phyloP scores from a whole-genome alignment of 176 grass and related monocot genomes.

The Saccharum spontaneum region DNA sequence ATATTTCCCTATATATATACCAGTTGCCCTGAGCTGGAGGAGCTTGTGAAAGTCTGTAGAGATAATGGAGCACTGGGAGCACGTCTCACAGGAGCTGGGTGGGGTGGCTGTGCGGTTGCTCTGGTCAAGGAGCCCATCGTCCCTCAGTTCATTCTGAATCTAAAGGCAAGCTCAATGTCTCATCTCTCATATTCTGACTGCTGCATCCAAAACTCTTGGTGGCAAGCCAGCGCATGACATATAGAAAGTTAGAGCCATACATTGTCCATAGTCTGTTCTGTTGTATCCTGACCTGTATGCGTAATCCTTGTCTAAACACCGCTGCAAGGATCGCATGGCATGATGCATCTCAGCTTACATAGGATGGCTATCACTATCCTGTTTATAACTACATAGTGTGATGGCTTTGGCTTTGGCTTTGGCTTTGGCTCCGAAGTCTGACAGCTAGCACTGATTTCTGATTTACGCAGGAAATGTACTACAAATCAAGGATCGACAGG shows the following conservation, averaged over 20 bases:
- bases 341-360: neutral
- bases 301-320: neutral
- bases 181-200: neutral
- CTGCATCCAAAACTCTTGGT: neutral
- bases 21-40: constrained; percentile 94
- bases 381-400: neutral
- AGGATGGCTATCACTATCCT: neutral
- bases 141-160: constrained; percentile 86
- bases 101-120: constrained; percentile 91
- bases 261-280: neutral
- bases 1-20: neutral
- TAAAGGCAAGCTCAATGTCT: constrained; percentile 59
- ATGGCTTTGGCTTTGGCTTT: neutral
- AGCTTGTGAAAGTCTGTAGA: constrained; percentile 85
- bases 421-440: neutral
- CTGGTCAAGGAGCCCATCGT: constrained; percentile 86
- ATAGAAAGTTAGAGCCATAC: neutral
- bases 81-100: constrained; percentile 89
- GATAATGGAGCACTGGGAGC: constrained; percentile 86
- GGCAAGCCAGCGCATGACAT: neutral
- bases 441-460: neutral
- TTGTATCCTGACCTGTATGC: neutral
- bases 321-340: neutral
- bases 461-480: constrained; percentile 63
- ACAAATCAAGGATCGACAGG: constrained; percentile 73